Base-by-base conservation (phyloP, 192 early-diverging fungal genomes). In the Pilobolus umbonatus region DNA sequence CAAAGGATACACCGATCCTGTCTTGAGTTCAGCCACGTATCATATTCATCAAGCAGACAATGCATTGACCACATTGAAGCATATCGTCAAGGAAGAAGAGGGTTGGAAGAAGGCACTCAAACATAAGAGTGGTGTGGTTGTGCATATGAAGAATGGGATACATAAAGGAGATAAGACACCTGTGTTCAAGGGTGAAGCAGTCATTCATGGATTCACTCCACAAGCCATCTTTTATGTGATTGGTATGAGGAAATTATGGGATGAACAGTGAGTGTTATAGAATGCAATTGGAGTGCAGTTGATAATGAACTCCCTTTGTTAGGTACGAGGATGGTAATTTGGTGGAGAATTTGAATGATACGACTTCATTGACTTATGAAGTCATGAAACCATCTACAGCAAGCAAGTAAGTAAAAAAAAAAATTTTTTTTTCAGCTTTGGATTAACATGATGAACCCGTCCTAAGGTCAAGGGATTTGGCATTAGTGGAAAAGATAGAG, bases 211-310 rank as follows among this genome's bases (percentile, higher is more conserved):
- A 0, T 78, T 74, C 31, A 60, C 61, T 24, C 76, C 79, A 22
- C 75, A 78, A 40, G 60, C 75, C 2, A 70, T 79, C n/a, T 79
- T 81, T 50, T 72, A 75, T n/a, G 77, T 81, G 1, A 75, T 80
- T 60, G 75, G 75, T 5, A 73, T 76, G 48, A 64, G 79, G 43
- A 78, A 76, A 61, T 68, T 78, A 4, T 81, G 79, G 79, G 79
- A 81, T 65, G 75, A 75, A 52, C 63, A 64, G 72, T 74, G 54
- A 74, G 54, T 57, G 40, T 15, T n/a, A 31, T 36, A 24, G 36
- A 15, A 9, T 25, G 12, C n/a, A 22, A 29, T 17, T 17, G 46
- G 32, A 4, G 42, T 38, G 22, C 22, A 26, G 19, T 4, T 31
- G 24, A 7, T 40, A 30, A 35, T 36, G 19, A 28, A 17, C 4